These are phyloP conservation scores for Phaeosphaeriaceae sp. DNA, from an alignment of 2,329 filamentous ascomycete genomes.

Conservation along the genomic window DNA sequence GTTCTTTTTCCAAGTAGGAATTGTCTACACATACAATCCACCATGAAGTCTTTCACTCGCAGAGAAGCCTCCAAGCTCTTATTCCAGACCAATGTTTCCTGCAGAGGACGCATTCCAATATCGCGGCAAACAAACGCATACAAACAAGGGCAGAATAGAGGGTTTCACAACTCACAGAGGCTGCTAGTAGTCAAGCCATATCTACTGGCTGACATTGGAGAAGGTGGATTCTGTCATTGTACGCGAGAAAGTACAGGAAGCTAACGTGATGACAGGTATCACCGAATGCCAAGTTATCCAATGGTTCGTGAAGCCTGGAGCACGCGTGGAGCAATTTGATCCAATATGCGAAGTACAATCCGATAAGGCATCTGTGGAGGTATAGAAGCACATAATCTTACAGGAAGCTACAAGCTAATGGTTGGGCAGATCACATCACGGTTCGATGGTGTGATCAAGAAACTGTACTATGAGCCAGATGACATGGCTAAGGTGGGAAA, in stretches of 20 bases:
- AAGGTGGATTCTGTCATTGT: slow-evolving; percentile 61
- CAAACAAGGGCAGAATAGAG: slow-evolving; percentile 39
- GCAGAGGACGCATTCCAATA: slow-evolving; percentile 31
- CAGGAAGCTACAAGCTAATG: slow-evolving; percentile 10
- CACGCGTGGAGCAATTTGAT: slow-evolving; percentile 96
- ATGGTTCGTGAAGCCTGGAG: slow-evolving; percentile 98
- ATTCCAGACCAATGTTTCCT: slow-evolving; percentile 25
- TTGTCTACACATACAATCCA: slow-evolving; percentile 15
- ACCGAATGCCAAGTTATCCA: slow-evolving; percentile 99
- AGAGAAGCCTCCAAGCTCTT: slow-evolving; percentile 41
- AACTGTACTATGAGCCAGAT: slow-evolving; percentile 91
- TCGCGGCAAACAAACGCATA: slow-evolving; percentile 26
- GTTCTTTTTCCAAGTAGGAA: slow-evolving; percentile 22
- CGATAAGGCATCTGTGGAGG: slow-evolving; percentile 81
- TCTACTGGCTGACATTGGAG: slow-evolving; percentile 82
- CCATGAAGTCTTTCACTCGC: slow-evolving; percentile 40
- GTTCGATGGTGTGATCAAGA: slow-evolving; percentile 95
- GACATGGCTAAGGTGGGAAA: slow-evolving; percentile 95
- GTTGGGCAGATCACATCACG: slow-evolving; percentile 84
- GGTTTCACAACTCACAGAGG: slow-evolving; percentile 46
- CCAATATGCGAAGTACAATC: slow-evolving; percentile 98
- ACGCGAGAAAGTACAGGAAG: background rate
- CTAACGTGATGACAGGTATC: slow-evolving; percentile 68
- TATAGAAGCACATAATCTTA: slow-evolving; percentile 26
- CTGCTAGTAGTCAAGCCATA: slow-evolving; percentile 73